Evolutionary conservation across 2,329 filamentous ascomycete species (phyloP), one percentile per base, ranked within the genome.

Genomic region (Hypomyces perniciosus): DNA sequence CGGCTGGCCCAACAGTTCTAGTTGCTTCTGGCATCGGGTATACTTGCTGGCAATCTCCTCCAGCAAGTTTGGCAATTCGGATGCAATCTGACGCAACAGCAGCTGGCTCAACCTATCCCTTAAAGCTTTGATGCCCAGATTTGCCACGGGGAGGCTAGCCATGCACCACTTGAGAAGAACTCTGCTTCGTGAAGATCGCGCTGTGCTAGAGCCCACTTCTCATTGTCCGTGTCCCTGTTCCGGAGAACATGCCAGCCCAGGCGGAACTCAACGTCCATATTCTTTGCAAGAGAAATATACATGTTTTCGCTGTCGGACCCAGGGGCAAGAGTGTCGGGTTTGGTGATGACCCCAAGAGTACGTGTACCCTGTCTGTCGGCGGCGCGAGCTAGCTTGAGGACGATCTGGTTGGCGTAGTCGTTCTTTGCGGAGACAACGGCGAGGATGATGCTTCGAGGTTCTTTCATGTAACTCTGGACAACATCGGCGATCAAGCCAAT

Each of bases 341-440:
- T 83, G 0, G 80, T 83, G 54, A 83, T 76, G 51, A 83, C 71
- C 3, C 79, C 78, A 0, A 83, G 59, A 0, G 79, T 82, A 3
- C 78, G 74, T 2, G 40, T n/a, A 0, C 71, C 66, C 1, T 51
- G 27, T 0, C 59, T 54, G 27, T 65, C 63, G 0, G 59, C 51
- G 3, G 48, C 27, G 5, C 56, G 50, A 3, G 79, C 71, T 39
- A 74, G 59, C 9, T 76, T 70, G 0, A 80, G 65, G 4, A 87
- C 75, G 4, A 73, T 67, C 58, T 88, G 83, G 31, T 81, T 77
- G 5, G 78, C 78, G 54, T 75, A 76, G 48, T 86, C 78, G 35
- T 73, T 74, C 46, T 76, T 77, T 1, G 79, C 79, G 0, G 75
- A 78, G 0, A 84, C 70, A 0, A 83, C 76, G 0, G 81, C 76